phyloP scores from a whole-genome alignment of 257 asterid genomes.

The Nicotiana benthamiana region DNA sequence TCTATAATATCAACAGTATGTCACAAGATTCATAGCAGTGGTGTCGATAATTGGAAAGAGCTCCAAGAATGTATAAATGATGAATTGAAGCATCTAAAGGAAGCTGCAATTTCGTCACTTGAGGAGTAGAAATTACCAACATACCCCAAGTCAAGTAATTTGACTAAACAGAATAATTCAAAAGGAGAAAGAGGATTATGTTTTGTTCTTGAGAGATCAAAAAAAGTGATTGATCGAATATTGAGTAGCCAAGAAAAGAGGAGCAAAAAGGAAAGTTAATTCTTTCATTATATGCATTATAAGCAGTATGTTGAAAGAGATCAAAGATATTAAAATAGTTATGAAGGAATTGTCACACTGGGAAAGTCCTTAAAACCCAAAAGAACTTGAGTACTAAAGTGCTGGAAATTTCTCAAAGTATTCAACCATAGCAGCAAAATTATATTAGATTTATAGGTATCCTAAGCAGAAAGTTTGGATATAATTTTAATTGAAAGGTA shows the following conservation, averaged over 20 bases:
- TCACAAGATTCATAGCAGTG: neutral
- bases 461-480: no score
- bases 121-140: neutral
- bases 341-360: neutral
- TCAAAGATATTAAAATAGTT: neutral
- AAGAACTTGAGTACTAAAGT: neutral
- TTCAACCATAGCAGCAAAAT: neutral
- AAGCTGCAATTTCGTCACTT: neutral
- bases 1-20: neutral
- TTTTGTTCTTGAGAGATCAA: neutral
- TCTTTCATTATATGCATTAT: neutral
- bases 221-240: neutral
- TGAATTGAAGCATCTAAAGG: neutral
- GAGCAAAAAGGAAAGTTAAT: neutral
- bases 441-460: no score
- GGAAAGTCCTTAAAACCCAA: neutral
- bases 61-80: neutral
- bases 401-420: neutral
- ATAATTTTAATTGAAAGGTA: no score
- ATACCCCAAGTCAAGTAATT: no score
- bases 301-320: neutral
- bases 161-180: neutral
- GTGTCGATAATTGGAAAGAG: neutral
- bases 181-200: neutral
- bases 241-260: neutral